Evolutionary conservation across 2,329 filamentous ascomycete genomes (phyloP), one percentile per base, ranked within the genome.

Genomic region (Aspergillus fischeri): DNA sequence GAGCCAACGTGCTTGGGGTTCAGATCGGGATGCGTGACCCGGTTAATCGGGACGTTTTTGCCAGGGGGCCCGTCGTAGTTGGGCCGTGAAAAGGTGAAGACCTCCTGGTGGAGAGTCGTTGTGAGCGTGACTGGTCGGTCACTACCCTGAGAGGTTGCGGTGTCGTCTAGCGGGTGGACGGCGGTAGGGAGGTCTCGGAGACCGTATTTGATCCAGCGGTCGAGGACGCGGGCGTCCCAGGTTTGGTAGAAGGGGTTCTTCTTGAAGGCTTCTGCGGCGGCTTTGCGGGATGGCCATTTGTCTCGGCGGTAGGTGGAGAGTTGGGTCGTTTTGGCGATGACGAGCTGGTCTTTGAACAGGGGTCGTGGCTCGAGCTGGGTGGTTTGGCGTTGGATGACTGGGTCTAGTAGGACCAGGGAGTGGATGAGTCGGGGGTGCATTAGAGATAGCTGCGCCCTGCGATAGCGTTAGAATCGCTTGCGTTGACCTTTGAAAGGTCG

Each of bases 51-150:
- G 29, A 68, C 66, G 9, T 66, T 62, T 35, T 65, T 66, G 20
- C 69, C 66, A 0, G 70, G 70, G 63, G 85, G 88, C 1, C 90
- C 90, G 6, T 89, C 87, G 59, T 77, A 79, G 53, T 77, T 79
- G 11, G 78, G 77, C 4, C 78, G 73, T 3, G 75, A 71, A 65
- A 79, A 80, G 14, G 77, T 79, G 58, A 79, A 79, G 55, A 94
- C 89, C 77, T 96, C 91, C 70, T 96, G 91, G 72, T 96, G 89
- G 66, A 92, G 91, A 0, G 91, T 88, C 0, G 93, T 97, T 1
- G 84, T 83, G 2, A 80, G 80, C 0, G 91, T 93, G 1, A 92
- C 87, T 0, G 83, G 74, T 0, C 85, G 63, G 17, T 65, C 58
- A 27, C 45, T 49, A 38, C 59, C 51, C 24, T 56, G 56, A 27